Evolutionary conservation across 2,329 filamentous ascomycete genomes (phyloP), one percentile per base, ranked within the genome.

Genomic region (Knoxdaviesia capensis): DNA sequence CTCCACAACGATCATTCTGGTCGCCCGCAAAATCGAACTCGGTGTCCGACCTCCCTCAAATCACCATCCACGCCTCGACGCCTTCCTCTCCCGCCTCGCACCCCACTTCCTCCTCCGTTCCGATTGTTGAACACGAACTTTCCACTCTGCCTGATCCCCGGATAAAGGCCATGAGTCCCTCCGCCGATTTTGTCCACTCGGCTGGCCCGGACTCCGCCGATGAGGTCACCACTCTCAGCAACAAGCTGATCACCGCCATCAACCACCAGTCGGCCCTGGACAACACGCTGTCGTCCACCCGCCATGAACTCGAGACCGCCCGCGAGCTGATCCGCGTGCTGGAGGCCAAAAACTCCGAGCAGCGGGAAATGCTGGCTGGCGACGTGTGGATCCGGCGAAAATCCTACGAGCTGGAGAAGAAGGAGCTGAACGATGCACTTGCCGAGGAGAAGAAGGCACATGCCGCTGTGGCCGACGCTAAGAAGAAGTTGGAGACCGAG

Each of bases 231-330:
- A 77, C 83, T 6, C 66, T 98, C 32, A 96, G 86, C 60, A 88
- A 86, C 40, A 98, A 98, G 59, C 75, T 98, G 48, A 88, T 98
- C 51, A 88, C 90, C 54, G 88, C 90, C 38, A 94, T 98, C 60
- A 98, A 98, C 56, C 81, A 93, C 58, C 87, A 94, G 59, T 94
- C 87, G 6, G 78, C 73, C 28, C 70, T 98, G 38, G 90, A 96
- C 58, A 90, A 98, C 58, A 82, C 76, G 7, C 66, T 98, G 11
- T 80, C 84, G 40, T 77, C 76, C 41, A 81, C 86, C 10, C 75
- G 86, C 34, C 79, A 87, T 55, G 86, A 96, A 54, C 65, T 96
- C 39, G 84, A 93, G 43, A 58, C 71, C 33, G 74, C 85, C 6
- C 72, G 69, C 45, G 71, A 78, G 39, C 72, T 70, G 50, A 71